These are phyloP conservation scores for Aureoboletus auriporus DNA, from an alignment of 768 basidiomycete genomes.

Conservation along the genomic window DNA sequence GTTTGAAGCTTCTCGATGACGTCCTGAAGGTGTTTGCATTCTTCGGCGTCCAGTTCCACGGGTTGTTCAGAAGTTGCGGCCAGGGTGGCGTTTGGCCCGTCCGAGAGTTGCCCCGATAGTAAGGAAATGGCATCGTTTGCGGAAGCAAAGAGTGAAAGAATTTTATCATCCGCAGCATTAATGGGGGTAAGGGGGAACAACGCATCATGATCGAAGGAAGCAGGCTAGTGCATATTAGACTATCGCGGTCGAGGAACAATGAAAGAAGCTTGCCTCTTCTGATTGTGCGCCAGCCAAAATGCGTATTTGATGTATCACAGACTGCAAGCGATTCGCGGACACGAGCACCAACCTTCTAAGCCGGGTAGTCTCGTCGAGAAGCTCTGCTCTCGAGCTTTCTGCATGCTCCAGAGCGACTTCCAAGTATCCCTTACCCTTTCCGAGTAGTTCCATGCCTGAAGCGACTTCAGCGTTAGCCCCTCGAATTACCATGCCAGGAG, in stretches of 20 bases:
- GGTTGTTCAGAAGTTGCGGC: slow-evolving; percentile 14
- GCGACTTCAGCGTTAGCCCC: slow-evolving; percentile 49
- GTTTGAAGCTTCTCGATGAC: slow-evolving; percentile 47
- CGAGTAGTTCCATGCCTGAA: slow-evolving; percentile 41
- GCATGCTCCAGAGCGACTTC: slow-evolving; percentile 73
- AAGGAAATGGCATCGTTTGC: slow-evolving; percentile 35
- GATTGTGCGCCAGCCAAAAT: slow-evolving; percentile 35
- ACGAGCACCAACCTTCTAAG: slow-evolving; percentile 59
- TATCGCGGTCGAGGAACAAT: neutral
- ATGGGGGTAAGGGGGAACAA: slow-evolving; percentile 54
- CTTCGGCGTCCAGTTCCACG: slow-evolving; percentile 31
- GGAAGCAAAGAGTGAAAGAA: slow-evolving; percentile 40
- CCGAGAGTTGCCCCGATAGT: slow-evolving; percentile 26
- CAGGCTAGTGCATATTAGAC: slow-evolving; percentile 34
- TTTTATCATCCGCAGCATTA: slow-evolving; percentile 44
- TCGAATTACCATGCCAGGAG: slow-evolving; percentile 48
- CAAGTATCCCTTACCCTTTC: slow-evolving; percentile 50
- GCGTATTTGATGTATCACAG: slow-evolving; percentile 46
- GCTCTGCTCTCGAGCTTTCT: slow-evolving; percentile 57
- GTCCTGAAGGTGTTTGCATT: slow-evolving; percentile 46
- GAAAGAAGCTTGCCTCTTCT: slow-evolving; percentile 43
- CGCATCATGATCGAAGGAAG: slow-evolving; percentile 41
- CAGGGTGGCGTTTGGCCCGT: slow-evolving; percentile 8
- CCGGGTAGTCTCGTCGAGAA: slow-evolving; percentile 61
- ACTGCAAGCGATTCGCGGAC: slow-evolving; percentile 63